A percentile compares a stretch with the other conserved stretches of the same genome.
phyloP scores from a whole-genome alignment of 2,329 filamentous ascomycete genomes.

The Paecilomyces sp. region DNA sequence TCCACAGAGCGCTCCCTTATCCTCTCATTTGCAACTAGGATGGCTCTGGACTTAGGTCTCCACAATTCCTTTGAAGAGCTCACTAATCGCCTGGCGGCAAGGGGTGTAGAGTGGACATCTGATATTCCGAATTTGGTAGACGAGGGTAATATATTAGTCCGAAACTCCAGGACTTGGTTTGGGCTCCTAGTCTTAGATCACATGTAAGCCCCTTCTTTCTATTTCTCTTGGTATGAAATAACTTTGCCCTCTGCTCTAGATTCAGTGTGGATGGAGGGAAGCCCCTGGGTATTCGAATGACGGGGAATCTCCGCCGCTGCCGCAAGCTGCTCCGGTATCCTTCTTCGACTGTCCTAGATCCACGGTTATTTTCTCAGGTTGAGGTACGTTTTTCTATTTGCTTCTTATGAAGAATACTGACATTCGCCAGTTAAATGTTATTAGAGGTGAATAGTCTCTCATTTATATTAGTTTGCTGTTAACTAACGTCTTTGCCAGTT shows the following conservation, averaged over 20 bases:
- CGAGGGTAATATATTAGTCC: constrained; percentile 31
- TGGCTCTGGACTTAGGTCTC: constrained; percentile 44
- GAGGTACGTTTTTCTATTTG: constrained; percentile 23
- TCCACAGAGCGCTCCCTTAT: constrained; percentile 46
- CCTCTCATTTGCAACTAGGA: constrained; percentile 43
- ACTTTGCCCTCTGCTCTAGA: constrained; percentile 9
- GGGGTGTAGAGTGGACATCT: constrained; percentile 12
- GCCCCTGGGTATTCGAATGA: constrained; percentile 31
- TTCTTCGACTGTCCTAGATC: constrained; percentile 41
- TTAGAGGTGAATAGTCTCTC: constrained; percentile 35
- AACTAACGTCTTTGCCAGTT: constrained; percentile 11
- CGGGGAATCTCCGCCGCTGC: constrained; percentile 35
- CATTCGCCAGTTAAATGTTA: background rate
- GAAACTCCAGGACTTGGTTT: constrained; percentile 45
- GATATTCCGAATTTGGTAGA: constrained; percentile 7
- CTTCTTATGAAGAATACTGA: background rate
- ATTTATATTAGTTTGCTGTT: constrained; percentile 8
- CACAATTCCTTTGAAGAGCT: constrained; percentile 38
- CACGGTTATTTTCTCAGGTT: constrained; percentile 47
- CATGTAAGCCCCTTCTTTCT: constrained; percentile 22
- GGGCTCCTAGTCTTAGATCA: constrained; percentile 47
- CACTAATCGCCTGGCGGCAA: constrained; percentile 20
- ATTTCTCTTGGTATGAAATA: background rate
- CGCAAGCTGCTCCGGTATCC: constrained; percentile 39
- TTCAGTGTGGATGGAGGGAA: constrained; percentile 42